These are phyloP conservation scores for Polytrichum formosum DNA, from an alignment of 225 moss, liverwort and hornwort genomes.

Conservation along the genomic window DNA sequence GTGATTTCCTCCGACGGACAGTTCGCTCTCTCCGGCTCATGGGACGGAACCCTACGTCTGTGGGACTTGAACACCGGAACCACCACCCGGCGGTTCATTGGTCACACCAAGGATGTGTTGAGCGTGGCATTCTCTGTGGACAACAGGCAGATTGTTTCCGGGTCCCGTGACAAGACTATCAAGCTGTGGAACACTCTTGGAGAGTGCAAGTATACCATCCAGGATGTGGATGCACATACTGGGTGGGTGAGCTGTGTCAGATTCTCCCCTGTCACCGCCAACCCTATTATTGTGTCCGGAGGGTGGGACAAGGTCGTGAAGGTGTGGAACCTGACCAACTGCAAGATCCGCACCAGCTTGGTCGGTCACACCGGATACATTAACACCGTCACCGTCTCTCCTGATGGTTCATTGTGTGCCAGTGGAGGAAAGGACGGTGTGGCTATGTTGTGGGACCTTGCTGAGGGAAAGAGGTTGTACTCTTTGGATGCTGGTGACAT, in stretches of 20 bases:
- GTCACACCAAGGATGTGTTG: slow-evolving; percentile 91
- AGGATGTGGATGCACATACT: slow-evolving; percentile 90
- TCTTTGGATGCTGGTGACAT: slow-evolving; percentile 93
- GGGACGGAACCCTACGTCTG: slow-evolving; percentile 86
- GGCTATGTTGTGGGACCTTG: slow-evolving; percentile 92
- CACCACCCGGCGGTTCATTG: slow-evolving; percentile 83
- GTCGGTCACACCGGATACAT: slow-evolving; percentile 93
- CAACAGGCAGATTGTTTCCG: slow-evolving; percentile 57
- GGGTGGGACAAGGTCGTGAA: slow-evolving; percentile 98
- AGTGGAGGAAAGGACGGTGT: slow-evolving; percentile 97
- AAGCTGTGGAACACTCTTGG: slow-evolving; percentile 62
- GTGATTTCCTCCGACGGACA: slow-evolving; percentile 90
- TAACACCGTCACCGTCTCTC: slow-evolving; percentile 88
- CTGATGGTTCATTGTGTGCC: slow-evolving; percentile 84
- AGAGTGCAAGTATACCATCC: slow-evolving; percentile 97
- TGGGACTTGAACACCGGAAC: slow-evolving; percentile 94
- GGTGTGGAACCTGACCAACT: slow-evolving; percentile 98
- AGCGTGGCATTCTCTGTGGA: slow-evolving; percentile 57
- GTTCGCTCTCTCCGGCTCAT: slow-evolving; percentile 88
- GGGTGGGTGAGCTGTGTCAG: slow-evolving; percentile 98
- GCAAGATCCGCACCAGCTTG: slow-evolving; percentile 84
- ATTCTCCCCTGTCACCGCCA: slow-evolving; percentile 84
- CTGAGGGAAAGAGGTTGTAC: slow-evolving; percentile 90
- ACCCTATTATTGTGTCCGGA: slow-evolving; percentile 86
- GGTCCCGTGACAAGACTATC: slow-evolving; percentile 48